Evolutionary conservation across 2,329 filamentous ascomycete species (phyloP), one percentile per base, ranked within the genome.

Genomic region (Akanthomyces uredinophilus): DNA sequence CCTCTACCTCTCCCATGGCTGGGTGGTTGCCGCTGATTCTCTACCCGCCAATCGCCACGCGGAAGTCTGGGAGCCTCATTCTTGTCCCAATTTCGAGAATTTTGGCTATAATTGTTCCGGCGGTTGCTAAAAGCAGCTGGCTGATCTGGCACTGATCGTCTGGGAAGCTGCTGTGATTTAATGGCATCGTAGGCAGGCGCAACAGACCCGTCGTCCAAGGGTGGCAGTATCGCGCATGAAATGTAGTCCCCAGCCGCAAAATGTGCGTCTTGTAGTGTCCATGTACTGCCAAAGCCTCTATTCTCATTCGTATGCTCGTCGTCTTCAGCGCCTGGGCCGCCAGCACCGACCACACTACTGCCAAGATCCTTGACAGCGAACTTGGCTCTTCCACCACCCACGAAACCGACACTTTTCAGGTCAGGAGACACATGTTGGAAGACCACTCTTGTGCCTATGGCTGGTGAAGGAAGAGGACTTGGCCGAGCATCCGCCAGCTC

Each of bases 231-330:
- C 5, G 91, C 90, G 72, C 91, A 94, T 63, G 89, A 88, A 46
- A 98, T 82, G 71, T 90, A 96, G 74, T 98, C 94, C 0, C 94
- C 94, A 65, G 95, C 89, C 13, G 96, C 89, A 70, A 96, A 96
- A 24, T 88, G 84, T 39, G 85, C 87, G 60, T 96, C 91, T 43
- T 81, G 81, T 37, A 98, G 76, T 10, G 90, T 93, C 77, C 89
- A 94, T 32, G 87, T 81, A 13, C 91, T 87, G 32, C 91, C 87
- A 6, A 83, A 83, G 39, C 80, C 80, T 72, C 71, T 65, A 66
- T 68, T 63, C 68, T 69, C 65, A 8, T 67, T 69, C 50, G 69
- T 72, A 52, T 75, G 73, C 7, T 73, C 74, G 18, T 76, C 73
- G 58, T 76, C 69, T 55, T 75, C 75, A 11, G 78, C 75, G 1